Percentiles rank a stretch among this genome's conserved stretches.
Evolutionary conservation across 495 filamentous ascomycete species (phyloP).

Genomic region (Aspergillus biplanus): DNA sequence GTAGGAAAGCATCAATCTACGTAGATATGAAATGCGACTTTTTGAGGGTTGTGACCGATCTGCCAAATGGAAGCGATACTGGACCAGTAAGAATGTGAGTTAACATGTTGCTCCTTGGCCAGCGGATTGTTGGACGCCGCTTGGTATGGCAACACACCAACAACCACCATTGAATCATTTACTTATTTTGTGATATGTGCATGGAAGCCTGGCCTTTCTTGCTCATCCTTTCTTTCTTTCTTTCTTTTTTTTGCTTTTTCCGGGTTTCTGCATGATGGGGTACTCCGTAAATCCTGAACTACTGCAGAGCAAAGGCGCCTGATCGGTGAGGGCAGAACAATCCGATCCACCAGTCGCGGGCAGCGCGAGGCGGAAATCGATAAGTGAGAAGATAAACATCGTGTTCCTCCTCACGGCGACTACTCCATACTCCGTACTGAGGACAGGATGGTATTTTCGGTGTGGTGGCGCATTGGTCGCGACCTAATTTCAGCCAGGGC

Average conservation of each 20-base stretch:
- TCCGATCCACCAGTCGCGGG: background rate
- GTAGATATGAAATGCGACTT: too few species aligned
- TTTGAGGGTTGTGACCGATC: background rate
- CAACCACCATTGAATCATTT: too few species aligned
- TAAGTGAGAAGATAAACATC: background rate
- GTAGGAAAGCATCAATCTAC: too few species aligned
- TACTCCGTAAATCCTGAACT: background rate
- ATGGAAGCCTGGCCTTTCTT: too few species aligned
- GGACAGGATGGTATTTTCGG: background rate
- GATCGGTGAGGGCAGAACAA: background rate
- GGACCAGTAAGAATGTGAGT: background rate
- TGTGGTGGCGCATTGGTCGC: background rate
- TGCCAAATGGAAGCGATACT: background rate
- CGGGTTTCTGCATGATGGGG: background rate
- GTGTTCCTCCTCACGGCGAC: too few species aligned
- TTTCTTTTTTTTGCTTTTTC: too few species aligned
- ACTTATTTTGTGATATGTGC: background rate
- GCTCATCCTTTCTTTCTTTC: too few species aligned
- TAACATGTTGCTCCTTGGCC: too few species aligned
- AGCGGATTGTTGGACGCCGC: too few species aligned
- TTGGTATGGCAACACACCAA: too few species aligned
- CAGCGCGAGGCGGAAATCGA: background rate
- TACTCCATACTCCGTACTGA: too few species aligned
- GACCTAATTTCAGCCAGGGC: background rate
- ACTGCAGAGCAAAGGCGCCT: background rate